Evolutionary conservation across 2,329 filamentous ascomycete species (phyloP), one percentile per base, ranked within the genome.

Genomic region (Chaetothyriales sp.): DNA sequence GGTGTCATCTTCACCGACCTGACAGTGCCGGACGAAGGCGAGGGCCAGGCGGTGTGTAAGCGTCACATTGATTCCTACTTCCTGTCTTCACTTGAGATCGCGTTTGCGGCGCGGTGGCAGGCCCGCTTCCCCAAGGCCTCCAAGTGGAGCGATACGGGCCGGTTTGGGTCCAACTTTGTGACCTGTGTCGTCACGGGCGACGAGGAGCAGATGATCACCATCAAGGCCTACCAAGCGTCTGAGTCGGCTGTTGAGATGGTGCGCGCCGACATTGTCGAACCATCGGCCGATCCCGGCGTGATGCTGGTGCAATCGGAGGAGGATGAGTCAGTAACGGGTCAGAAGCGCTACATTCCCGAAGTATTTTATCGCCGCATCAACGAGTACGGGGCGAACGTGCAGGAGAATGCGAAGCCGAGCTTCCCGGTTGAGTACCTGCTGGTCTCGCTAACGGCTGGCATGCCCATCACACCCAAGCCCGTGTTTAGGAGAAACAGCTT

Each of bases 241-340:
- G 95, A 95, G 59, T 84, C 92, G 15, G 88, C 89, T 0, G 88
- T 95, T 3, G 92, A 98, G 66, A 98, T 98, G 92, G 86, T 95
- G 22, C 78, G 85, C 55, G 89, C 92, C 42, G 86, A 96, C 61
- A 89, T 98, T 57, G 79, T 98, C 54, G 92, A 98, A 65, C 86
- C 92, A 6, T 96, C 88, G 7, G 89, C 89, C 26, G 90, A 96
- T 57, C 92, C 92, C 1, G 81, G 79, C 5, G 82, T 90, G 49
- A 95, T 98, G 90, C 78, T 98, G 45, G 92, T 98, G 3, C 87
- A 89, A 55, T 84, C 85, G 20, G 90, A 96, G 64, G 88, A 95
- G 60, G 84, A 89, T 48, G 83, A 88, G 57, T 79, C 73, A 59
- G 79, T 71, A 50, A 73, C 68, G 47, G 83, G 77, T 64, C 80